phyloP scores from a whole-genome alignment of 75 land plant genomes.

The Larix kaempferi region DNA sequence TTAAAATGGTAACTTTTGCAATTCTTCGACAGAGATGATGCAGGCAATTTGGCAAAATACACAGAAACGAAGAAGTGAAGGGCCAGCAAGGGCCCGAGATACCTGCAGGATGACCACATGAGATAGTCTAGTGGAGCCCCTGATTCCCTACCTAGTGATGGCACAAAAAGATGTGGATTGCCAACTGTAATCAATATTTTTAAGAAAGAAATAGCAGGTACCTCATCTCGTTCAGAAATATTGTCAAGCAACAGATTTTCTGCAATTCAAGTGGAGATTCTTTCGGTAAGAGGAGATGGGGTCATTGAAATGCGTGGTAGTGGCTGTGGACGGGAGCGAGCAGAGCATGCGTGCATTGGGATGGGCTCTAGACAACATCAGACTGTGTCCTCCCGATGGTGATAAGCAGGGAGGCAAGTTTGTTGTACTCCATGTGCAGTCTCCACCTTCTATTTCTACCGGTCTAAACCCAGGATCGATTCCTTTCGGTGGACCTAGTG shows the following conservation, averaged over 20 bases:
- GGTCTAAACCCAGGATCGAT: conserved; percentile 56
- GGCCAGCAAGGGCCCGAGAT: too few relatives aligned
- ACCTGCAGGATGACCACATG: too few relatives aligned
- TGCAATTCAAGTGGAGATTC: background rate
- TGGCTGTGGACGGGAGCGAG: conserved; percentile 73
- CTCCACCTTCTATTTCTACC: conserved; percentile 56
- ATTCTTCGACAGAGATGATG: too few relatives aligned
- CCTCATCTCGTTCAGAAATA: too few relatives aligned
- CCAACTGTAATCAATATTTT: too few relatives aligned
- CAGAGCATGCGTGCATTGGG: conserved; percentile 67
- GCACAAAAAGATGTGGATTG: too few relatives aligned
- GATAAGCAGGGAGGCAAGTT: conserved; percentile 17
- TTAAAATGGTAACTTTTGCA: too few relatives aligned
- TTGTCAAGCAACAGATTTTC: background rate
- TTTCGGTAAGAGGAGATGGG: conserved; percentile 8
- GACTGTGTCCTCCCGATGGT: conserved; percentile 18
- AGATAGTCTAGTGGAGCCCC: too few relatives aligned
- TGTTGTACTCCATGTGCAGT: conserved; percentile 57
- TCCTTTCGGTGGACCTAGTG: conserved; percentile 71
- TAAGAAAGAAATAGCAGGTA: too few relatives aligned
- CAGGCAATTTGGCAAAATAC: too few relatives aligned
- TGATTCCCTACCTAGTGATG: too few relatives aligned
- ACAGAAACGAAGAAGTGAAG: too few relatives aligned
- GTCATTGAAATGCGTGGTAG: conserved; percentile 48
- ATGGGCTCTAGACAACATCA: conserved; percentile 62